phyloP scores from a whole-genome alignment of 179 eudicot species.

The Camellia oleifera region DNA sequence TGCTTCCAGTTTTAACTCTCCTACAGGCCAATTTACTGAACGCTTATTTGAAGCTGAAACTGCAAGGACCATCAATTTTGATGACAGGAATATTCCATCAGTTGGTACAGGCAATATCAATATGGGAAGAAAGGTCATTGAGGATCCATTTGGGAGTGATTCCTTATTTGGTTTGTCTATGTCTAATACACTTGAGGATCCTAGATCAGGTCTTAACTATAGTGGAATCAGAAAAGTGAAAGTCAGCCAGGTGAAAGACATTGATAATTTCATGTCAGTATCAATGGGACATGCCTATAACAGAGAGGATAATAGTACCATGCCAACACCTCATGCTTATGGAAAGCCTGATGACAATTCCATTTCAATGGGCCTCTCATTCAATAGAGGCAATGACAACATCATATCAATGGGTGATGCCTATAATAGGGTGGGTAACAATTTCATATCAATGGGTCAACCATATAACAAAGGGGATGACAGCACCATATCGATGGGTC shows the following conservation, averaged over 20 bases:
- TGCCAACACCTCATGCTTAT: constrained; percentile 41
- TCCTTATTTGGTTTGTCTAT: constrained; percentile 45
- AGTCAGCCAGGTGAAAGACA: constrained; percentile 56
- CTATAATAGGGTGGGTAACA: constrained; percentile 37
- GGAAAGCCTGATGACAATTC: constrained; percentile 38
- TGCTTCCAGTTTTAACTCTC: constrained; percentile 36
- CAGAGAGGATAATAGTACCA: constrained; percentile 31
- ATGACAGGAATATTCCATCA: constrained; percentile 34
- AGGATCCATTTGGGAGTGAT: constrained; percentile 37
- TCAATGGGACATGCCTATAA: constrained; percentile 31
- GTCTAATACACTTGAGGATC: constrained; percentile 44
- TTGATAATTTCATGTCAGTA: constrained; percentile 40
- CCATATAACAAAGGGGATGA: constrained; percentile 32
- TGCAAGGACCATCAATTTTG: constrained; percentile 32
- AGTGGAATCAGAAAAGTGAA: constrained; percentile 56
- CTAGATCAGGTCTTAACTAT: constrained; percentile 39
- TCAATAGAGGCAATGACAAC: constrained; percentile 35
- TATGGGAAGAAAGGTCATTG: constrained; percentile 36
- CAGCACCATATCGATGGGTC: constrained; percentile 27
- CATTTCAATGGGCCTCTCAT: constrained; percentile 46
- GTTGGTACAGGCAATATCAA: constrained; percentile 25
- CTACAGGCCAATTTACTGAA: constrained; percentile 40
- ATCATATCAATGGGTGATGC: constrained; percentile 33
- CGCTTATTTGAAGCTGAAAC: constrained; percentile 38
- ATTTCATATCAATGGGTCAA: constrained; percentile 41